These are phyloP conservation scores for Plasmodium coatneyi DNA, from an alignment of 169 alveolate genomes.

Conservation along the genomic window DNA sequence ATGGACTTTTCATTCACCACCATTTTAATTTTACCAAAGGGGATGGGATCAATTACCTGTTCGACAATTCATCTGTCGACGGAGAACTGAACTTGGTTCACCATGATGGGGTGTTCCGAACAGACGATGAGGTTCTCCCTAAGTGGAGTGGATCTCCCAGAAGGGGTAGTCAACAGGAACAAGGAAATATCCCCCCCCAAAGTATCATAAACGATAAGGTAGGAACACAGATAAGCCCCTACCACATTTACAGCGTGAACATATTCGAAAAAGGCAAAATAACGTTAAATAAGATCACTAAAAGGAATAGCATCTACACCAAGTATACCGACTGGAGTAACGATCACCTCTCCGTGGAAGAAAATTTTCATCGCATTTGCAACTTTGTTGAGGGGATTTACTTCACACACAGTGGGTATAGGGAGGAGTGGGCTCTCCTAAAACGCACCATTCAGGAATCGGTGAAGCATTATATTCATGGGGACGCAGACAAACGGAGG, in stretches of 20 bases:
- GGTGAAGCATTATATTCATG: not conserved
- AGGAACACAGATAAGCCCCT: slow-evolving; percentile 31
- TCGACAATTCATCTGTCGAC: slow-evolving; percentile 9
- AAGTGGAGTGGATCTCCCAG: not conserved
- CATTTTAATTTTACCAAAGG: slow-evolving; percentile 12
- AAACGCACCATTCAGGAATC: not conserved
- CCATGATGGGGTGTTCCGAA: not conserved
- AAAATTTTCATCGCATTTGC: slow-evolving; percentile 13
- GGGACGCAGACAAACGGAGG: not conserved
- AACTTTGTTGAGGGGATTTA: slow-evolving; percentile 9
- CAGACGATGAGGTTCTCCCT: not conserved
- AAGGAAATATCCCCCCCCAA: not conserved
- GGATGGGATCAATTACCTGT: not conserved
- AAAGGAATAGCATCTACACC: slow-evolving; percentile 33
- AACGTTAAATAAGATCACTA: not conserved
- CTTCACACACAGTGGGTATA: not conserved
- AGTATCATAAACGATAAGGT: slow-evolving; percentile 21
- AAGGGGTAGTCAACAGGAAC: not conserved
- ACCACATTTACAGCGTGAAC: not conserved
- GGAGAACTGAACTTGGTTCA: slow-evolving; percentile 3
- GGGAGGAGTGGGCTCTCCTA: not conserved
- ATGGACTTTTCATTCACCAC: slow-evolving; percentile 25
- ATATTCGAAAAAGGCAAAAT: not conserved
- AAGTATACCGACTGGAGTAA: slow-evolving; percentile 8
- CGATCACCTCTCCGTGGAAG: not conserved